Evolutionary conservation across 257 asterid species (phyloP).

Genomic region (Penstemon davidsonii): DNA sequence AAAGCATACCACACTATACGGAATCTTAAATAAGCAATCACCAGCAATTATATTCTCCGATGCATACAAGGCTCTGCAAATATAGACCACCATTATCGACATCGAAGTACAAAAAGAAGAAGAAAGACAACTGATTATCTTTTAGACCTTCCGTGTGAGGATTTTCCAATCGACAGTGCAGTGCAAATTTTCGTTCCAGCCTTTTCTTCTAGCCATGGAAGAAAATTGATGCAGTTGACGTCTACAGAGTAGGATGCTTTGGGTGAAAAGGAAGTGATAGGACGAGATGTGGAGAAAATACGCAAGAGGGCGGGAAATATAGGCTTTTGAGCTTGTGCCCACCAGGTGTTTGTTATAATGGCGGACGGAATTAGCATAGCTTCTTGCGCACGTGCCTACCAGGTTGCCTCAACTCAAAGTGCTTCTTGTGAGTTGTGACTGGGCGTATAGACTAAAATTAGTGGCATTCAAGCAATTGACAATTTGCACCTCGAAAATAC

Average conservation of each 20-base stretch:
- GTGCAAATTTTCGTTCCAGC: conserved; percentile 62
- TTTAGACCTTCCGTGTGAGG: conserved; percentile 55
- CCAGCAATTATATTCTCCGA: conserved; percentile 49
- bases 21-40: conserved; percentile 72
- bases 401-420: too few relatives aligned
- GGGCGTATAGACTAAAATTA: too few relatives aligned
- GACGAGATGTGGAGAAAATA: conserved; percentile 10
- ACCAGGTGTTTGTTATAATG: conserved; percentile 41
- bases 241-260: conserved; percentile 33
- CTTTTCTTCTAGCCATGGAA: conserved; percentile 72
- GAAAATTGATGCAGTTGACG: conserved; percentile 48
- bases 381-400: too few relatives aligned
- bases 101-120: background rate
- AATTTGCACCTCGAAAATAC: too few relatives aligned
- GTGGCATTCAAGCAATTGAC: too few relatives aligned
- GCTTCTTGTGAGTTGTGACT: too few relatives aligned
- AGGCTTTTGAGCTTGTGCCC: conserved; percentile 37
- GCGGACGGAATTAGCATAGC: conserved; percentile 35
- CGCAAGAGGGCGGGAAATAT: conserved; percentile 26
- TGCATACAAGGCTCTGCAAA: conserved; percentile 60
- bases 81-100: background rate
- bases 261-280: conserved; percentile 15
- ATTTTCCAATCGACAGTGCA: conserved; percentile 59
- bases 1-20: conserved; percentile 46
- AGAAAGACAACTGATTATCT: background rate